A percentile compares a stretch with the other conserved stretches of the same genome.
Evolutionary conservation across 495 filamentous ascomycete genomes (phyloP).

Genomic region (Aspergillus bertholletiae): DNA sequence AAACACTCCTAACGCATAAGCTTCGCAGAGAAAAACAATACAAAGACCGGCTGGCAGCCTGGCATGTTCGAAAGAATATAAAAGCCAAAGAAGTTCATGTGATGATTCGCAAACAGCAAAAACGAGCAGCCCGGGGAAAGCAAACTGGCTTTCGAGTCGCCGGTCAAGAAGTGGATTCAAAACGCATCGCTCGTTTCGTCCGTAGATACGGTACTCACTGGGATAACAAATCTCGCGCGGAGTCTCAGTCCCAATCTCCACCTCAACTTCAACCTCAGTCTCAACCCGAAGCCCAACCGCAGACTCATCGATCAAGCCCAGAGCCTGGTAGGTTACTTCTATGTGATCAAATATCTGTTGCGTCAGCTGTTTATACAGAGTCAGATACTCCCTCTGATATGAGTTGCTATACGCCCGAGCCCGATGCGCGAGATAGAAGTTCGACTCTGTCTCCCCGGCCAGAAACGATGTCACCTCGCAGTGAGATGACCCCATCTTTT

Average conservation of each 20-base stretch:
- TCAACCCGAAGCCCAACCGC: background rate
- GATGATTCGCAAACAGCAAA: slow-evolving; percentile 43
- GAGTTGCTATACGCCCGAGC: slow-evolving; percentile 40
- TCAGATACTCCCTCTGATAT: slow-evolving; percentile 42
- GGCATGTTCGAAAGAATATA: slow-evolving; percentile 44
- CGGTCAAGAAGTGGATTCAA: slow-evolving; percentile 36
- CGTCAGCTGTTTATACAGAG: background rate
- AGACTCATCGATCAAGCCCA: slow-evolving; percentile 20
- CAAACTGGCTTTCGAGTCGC: slow-evolving; percentile 38
- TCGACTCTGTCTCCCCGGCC: slow-evolving; percentile 33
- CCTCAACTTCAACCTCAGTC: slow-evolving; percentile 9
- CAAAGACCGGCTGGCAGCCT: slow-evolving; percentile 43
- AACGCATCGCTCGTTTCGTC: slow-evolving; percentile 37
- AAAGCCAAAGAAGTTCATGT: slow-evolving; percentile 41
- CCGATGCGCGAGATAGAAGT: slow-evolving; percentile 21
- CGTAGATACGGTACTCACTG: slow-evolving; percentile 30
- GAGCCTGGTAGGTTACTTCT: slow-evolving; percentile 29
- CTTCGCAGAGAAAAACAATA: slow-evolving; percentile 42
- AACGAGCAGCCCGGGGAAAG: slow-evolving; percentile 40
- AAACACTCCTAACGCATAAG: slow-evolving; percentile 16
- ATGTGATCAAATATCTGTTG: background rate
- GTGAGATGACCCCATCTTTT: slow-evolving; percentile 20
- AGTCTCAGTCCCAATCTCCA: slow-evolving; percentile 7
- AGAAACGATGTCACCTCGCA: slow-evolving; percentile 27
- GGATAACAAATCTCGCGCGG: slow-evolving; percentile 22